Base-by-base conservation (phyloP, 2,329 filamentous ascomycete species). In the Fusarium sp. region DNA sequence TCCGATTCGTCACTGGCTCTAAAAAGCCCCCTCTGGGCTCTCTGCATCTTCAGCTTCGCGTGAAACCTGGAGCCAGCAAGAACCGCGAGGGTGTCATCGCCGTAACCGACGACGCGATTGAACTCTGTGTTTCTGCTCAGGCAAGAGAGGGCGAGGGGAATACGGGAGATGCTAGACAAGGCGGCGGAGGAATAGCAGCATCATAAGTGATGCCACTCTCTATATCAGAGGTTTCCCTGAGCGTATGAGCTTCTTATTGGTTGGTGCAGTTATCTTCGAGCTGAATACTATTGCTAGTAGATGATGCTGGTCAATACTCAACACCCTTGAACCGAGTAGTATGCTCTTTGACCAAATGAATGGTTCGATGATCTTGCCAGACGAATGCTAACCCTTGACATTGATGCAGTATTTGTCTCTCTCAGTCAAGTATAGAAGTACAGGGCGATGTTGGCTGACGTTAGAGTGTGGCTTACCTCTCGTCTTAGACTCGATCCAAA, bases 141-240 rank as follows among this genome's bases (percentile, higher is more conserved):
- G 84, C 91, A 13, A 84, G 85, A 63, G 89, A 92, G 16, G 90
- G 90, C 16, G 89, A 92, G 74, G 88, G 91, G 8, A 93, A 93
- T 80, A 26, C 71, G 77, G 21, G 68, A 73, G 31, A 41, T 76
- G 49, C 68, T 80, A 48, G 66, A 66, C 29, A 76, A 66, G 56
- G 76, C 77, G 15, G 38, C 73, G 6, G 54, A 68, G 35, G 67
- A 71, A 47, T 71, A 29, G 66, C 21, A 42, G 20, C 18, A 41
- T 24, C 12, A 26, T 20, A 16, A n/a, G 20, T 46, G 21, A 28
- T 55, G 20, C 33, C 4, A 3, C 33, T 20, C 21, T 47, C 16
- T 35, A 35, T 21, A 35, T 11, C 13, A 23, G 23, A 39, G 28
- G 54, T 60, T 65, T 38, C 20, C 41, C 20, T 18, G 3, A 41